A percentile compares a stretch with the other conserved stretches of the same genome.
These are phyloP conservation scores for Trichoderma lentiforme DNA, from an alignment of 2,329 filamentous ascomycete genomes.

Conservation along the genomic window DNA sequence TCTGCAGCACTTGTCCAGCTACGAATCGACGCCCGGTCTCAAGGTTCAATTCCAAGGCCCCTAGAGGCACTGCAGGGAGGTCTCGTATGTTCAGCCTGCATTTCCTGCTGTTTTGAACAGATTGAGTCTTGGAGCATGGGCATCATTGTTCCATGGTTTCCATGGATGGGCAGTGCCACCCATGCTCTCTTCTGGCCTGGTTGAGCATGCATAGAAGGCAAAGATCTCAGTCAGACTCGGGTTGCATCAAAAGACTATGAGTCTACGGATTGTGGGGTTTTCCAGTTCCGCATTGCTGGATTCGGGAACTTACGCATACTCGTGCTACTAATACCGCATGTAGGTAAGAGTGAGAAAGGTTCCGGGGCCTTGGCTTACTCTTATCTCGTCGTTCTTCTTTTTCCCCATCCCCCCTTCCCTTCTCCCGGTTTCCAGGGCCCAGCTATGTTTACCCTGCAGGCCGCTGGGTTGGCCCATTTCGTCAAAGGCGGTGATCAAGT, in stretches of 20 bases:
- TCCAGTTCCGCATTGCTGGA: constrained; percentile 9
- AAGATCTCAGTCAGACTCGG: constrained; percentile 11
- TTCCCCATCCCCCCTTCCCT: background rate
- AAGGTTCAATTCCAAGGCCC: background rate
- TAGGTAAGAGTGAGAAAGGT: constrained; percentile 7
- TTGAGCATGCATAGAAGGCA: background rate
- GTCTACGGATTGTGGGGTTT: constrained; percentile 4
- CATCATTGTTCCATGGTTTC: background rate
- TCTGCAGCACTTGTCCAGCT: background rate
- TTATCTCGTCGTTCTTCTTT: background rate
- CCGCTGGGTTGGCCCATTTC: background rate
- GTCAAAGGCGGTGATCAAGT: constrained; percentile 5
- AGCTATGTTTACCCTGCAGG: background rate
- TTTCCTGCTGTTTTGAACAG: background rate
- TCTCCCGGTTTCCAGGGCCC: background rate
- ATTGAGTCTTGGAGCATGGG: background rate
- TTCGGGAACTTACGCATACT: constrained; percentile 7
- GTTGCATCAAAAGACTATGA: background rate
- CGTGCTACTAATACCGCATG: background rate
- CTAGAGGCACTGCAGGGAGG: background rate
- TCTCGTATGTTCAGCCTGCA: background rate
- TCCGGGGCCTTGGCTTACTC: constrained; percentile 11
- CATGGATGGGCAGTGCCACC: background rate
- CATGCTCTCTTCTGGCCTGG: background rate
- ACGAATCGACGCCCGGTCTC: background rate